Conservation (phyloP, 2,329 filamentous ascomycete species). For the Apiospora malaysiana region DNA sequence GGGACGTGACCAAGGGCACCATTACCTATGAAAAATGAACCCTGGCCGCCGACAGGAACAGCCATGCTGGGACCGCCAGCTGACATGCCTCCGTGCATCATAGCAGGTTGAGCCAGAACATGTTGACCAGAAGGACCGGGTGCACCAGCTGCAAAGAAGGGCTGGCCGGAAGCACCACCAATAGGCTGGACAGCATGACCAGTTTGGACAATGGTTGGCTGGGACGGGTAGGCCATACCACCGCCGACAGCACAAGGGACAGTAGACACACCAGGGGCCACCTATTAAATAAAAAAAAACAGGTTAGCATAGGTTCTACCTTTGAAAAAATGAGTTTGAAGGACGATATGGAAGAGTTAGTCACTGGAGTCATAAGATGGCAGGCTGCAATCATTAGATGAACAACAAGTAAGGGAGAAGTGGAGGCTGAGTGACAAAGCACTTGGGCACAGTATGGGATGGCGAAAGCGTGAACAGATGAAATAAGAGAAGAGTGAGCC, state of each 20-base stretch:
- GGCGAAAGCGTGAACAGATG: not conserved
- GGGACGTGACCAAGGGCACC: constrained; percentile 24
- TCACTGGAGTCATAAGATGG: not conserved
- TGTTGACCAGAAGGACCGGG: constrained; percentile 21
- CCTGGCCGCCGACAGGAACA: constrained; percentile 20
- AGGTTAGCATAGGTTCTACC: constrained; percentile 31
- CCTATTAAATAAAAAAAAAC: constrained; percentile 26
- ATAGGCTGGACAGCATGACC: constrained; percentile 19
- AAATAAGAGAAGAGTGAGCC: not conserved
- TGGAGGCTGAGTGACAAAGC: not conserved
- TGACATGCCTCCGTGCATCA: constrained; percentile 5
- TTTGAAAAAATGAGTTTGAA: not conserved
- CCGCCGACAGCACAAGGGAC: constrained; percentile 29
- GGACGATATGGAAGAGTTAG: not conserved
- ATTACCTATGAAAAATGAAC: constrained; percentile 23
- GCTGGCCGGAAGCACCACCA: constrained; percentile 13
- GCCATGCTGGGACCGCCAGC: constrained; percentile 16
- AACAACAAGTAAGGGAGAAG: not conserved
- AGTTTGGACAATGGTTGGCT: constrained; percentile 25
- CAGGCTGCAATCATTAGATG: not conserved
- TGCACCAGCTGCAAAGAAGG: not conserved
- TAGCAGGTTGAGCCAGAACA: constrained; percentile 20
- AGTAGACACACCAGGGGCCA: constrained; percentile 31
- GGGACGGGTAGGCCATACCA: constrained; percentile 31
- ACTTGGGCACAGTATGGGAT: not conserved